Evolutionary conservation across 108 stramenopile species (phyloP), one percentile per base, ranked within the genome.

Genomic region (Licmophora abbreviata): DNA sequence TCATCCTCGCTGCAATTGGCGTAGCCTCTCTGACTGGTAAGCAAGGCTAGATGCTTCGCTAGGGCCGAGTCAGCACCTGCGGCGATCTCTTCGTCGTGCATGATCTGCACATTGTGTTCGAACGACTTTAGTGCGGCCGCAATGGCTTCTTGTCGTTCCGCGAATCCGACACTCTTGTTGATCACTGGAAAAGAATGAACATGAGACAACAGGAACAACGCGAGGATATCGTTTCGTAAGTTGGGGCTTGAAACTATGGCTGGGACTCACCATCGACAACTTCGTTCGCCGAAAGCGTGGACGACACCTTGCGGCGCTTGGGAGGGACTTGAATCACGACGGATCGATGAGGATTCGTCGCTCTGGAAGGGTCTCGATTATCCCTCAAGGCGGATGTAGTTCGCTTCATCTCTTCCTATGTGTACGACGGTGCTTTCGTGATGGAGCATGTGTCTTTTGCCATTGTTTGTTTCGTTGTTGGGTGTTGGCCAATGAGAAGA

Each of bases 71-170:
- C 75, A 31, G 69, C 69, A 20, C 75, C 68, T 0, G 56, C 67
- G 4, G 44, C 61, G 17, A 81, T 61, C 30, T 81, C 80, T 6
- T 44, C 28, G 38, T 74, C 69, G 54, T 81, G 80, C 12, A 48
- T 21, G 4, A 51, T 40, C 20, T 47, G 61, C n/a, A 63, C 46
- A 29, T 73, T 56, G 33, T 79, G 72, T 29, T 70, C 73, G 41
- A 79, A 71, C 12, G 68, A 31, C 2, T 43, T 54, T 2, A 41
- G 40, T 24, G 77, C 71, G 12, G 53, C 55, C 7, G 65, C 34
- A 14, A 79, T 51, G 24, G 64, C 64, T 29, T 58, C 67, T 10
- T 54, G 24, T 11, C 77, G 59, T 37, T 79, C 77, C 18, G 23
- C 2, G 47, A 30, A 14, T 68, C 45, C 29, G 59, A 51, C 33